Conservation (phyloP, 345 rosid genomes). For the Brassica nigra region DNA sequence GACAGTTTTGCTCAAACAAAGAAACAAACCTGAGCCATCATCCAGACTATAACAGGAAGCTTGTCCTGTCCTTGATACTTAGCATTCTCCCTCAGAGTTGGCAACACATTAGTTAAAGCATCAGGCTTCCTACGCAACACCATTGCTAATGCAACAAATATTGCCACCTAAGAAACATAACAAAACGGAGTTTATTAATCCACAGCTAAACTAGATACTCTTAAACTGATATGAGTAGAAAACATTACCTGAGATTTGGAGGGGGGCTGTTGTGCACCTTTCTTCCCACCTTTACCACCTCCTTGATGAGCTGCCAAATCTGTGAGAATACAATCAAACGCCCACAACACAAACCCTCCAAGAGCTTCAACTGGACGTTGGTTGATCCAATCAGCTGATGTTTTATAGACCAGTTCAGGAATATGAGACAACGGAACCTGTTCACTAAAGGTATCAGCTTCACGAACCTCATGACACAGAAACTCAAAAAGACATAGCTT, state of each 20-base stretch:
- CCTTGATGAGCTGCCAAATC: slow-evolving; percentile 39
- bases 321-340: not conserved
- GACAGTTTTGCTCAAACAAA: not conserved
- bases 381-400: slow-evolving; percentile 73
- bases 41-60: slow-evolving; percentile 59
- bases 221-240: not conserved
- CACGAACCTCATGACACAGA: not conserved
- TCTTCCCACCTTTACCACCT: slow-evolving; percentile 57
- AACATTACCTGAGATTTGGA: slow-evolving; percentile 51
- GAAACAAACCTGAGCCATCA: slow-evolving; percentile 59
- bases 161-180: slow-evolving; percentile 45
- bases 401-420: slow-evolving; percentile 63
- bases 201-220: not conserved
- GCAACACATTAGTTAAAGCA: slow-evolving; percentile 52
- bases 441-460: not conserved
- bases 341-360: not conserved
- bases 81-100: slow-evolving; percentile 48
- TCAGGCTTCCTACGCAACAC: slow-evolving; percentile 65
- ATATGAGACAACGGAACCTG: slow-evolving; percentile 39
- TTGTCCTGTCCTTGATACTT: slow-evolving; percentile 71
- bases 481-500: slow-evolving; percentile 15
- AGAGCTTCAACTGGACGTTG: slow-evolving; percentile 28
- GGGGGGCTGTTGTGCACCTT: slow-evolving; percentile 26
- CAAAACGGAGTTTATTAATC: not conserved
- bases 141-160: slow-evolving; percentile 46